Conservation (phyloP, 768 basidiomycete species). For the Russula ochroleuca region DNA sequence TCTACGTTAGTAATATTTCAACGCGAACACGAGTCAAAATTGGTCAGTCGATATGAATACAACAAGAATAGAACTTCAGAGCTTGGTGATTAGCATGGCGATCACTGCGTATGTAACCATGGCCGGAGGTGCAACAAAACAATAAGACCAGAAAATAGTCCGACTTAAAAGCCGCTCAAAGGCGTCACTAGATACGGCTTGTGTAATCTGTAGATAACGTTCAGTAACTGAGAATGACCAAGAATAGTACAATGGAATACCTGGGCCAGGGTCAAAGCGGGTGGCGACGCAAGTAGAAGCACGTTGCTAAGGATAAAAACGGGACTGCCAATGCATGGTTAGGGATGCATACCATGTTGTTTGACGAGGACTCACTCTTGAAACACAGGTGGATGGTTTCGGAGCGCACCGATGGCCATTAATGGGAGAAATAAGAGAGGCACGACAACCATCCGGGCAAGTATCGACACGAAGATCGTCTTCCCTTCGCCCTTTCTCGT, state of each 20-base stretch:
- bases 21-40: not conserved
- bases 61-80: slow-evolving; percentile 35
- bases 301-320: slow-evolving; percentile 85
- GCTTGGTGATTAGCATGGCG: slow-evolving; percentile 58
- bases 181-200: slow-evolving; percentile 77
- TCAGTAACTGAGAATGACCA: slow-evolving; percentile 35
- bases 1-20: not conserved
- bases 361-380: slow-evolving; percentile 58
- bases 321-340: slow-evolving; percentile 47
- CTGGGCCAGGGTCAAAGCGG: slow-evolving; percentile 68
- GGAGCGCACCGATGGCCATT: slow-evolving; percentile 58
- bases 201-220: slow-evolving; percentile 56
- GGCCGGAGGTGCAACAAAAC: slow-evolving; percentile 81
- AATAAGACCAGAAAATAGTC: slow-evolving; percentile 93
- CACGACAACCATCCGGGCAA: slow-evolving; percentile 82
- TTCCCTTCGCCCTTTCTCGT: slow-evolving; percentile 62
- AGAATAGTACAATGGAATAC: slow-evolving; percentile 28
- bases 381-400: slow-evolving; percentile 57
- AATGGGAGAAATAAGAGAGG: slow-evolving; percentile 76
- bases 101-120: slow-evolving; percentile 73
- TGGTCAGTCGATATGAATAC: not conserved
- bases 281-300: slow-evolving; percentile 76
- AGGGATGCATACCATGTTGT: slow-evolving; percentile 10
- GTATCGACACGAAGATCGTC: slow-evolving; percentile 79
- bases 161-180: slow-evolving; percentile 89